Evolutionary conservation across 192 early-diverging fungal species (phyloP).

Genomic region (Linnemannia hyalina): DNA sequence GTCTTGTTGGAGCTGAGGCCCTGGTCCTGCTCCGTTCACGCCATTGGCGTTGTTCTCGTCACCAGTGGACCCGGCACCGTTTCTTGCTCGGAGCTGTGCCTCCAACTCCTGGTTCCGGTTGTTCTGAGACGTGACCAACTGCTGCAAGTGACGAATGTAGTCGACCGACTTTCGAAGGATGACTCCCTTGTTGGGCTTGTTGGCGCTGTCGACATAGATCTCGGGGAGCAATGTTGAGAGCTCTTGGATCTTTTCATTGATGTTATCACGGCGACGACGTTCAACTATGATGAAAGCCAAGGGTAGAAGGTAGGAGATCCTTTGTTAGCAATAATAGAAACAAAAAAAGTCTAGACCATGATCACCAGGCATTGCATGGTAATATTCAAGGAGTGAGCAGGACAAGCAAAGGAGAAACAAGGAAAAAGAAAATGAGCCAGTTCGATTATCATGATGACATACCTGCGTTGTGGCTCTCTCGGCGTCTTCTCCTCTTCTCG

Average conservation of each 20-base stretch:
- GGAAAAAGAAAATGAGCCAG: too few species aligned
- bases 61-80: not conserved
- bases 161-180: constrained; percentile 95
- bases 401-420: not conserved
- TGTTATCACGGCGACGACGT: constrained; percentile 94
- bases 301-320: not conserved
- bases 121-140: constrained; percentile 72
- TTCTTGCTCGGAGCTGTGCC: constrained; percentile 49
- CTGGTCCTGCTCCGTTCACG: constrained; percentile 28
- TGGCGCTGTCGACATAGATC: constrained; percentile 75
- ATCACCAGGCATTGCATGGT: not conserved
- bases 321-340: not conserved
- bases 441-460: not conserved
- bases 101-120: constrained; percentile 83
- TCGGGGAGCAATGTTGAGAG: constrained; percentile 89
- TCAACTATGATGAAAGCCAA: constrained; percentile 72
- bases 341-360: not conserved
- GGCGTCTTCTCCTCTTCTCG: constrained; percentile 92
- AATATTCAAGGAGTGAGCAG: not conserved
- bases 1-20: constrained; percentile 52
- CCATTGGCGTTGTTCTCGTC: constrained; percentile 14
- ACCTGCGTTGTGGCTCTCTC: constrained; percentile 96
- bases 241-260: constrained; percentile 98
- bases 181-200: constrained; percentile 97
- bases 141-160: constrained; percentile 87